These are phyloP conservation scores for Corrigiola litoralis DNA, from an alignment of 179 eudicot species.

Conservation along the genomic window DNA sequence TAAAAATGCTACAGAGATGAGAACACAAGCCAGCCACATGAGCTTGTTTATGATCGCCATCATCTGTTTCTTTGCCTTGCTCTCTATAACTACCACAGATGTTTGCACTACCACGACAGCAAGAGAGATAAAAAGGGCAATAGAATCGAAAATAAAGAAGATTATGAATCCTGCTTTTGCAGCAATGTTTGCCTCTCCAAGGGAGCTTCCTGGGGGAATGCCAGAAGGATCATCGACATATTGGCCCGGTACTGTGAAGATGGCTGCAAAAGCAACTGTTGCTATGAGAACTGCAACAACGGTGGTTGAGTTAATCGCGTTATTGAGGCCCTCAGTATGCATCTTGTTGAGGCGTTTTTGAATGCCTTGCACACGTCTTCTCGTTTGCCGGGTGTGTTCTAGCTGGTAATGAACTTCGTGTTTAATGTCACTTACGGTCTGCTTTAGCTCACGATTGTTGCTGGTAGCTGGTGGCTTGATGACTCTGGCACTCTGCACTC, in stretches of 20 bases:
- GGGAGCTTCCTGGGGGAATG: constrained; percentile 50
- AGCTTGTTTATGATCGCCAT: constrained; percentile 95
- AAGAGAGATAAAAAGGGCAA: constrained; percentile 85
- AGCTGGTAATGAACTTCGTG: constrained; percentile 89
- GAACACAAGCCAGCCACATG: constrained; percentile 91
- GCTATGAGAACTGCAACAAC: constrained; percentile 93
- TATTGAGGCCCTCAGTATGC: constrained; percentile 86
- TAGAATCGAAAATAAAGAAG: constrained; percentile 72
- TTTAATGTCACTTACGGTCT: constrained; percentile 91
- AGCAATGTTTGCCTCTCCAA: constrained; percentile 85
- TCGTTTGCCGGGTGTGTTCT: constrained; percentile 76
- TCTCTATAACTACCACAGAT: constrained; percentile 83
- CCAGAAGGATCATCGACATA: constrained; percentile 57
- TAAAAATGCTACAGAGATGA: constrained; percentile 75
- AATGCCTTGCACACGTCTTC: constrained; percentile 79
- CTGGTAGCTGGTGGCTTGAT: constrained; percentile 53
- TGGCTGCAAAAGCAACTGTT: constrained; percentile 92
- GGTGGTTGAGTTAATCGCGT: constrained; percentile 90
- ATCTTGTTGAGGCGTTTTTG: constrained; percentile 83
- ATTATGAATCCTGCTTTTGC: constrained; percentile 49
- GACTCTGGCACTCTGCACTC: constrained; percentile 53
- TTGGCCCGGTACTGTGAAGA: constrained; percentile 84
- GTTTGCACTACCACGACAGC: constrained; percentile 96
- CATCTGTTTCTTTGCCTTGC: constrained; percentile 96
- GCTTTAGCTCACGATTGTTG: constrained; percentile 62